A percentile compares a stretch with the other conserved stretches of the same genome.
Evolutionary conservation across 208 protist species (phyloP).

Genomic region (Strigomonas culicis): DNA sequence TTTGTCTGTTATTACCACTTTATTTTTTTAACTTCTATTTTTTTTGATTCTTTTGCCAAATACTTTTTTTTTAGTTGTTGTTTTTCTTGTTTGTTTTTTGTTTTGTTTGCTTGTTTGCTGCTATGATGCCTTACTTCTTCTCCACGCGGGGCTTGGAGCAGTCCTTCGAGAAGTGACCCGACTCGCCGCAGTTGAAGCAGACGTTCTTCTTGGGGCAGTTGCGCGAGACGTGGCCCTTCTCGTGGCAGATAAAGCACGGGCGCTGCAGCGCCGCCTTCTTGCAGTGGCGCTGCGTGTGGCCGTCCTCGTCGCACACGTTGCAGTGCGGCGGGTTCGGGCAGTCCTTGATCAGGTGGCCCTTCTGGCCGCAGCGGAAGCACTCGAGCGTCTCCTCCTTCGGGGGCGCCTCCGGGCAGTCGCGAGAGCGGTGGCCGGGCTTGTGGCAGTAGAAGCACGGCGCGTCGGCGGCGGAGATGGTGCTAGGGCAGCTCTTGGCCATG

Average conservation of each 20-base stretch:
- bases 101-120: no score
- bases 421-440: slow-evolving; percentile 77
- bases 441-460: slow-evolving; percentile 89
- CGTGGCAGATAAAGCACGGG: slow-evolving; percentile 69
- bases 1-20: neutral
- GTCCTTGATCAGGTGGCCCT: slow-evolving; percentile 78
- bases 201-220: slow-evolving; percentile 66
- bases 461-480: slow-evolving; percentile 45
- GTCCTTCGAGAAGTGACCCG: slow-evolving; percentile 30
- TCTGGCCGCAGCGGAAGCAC: slow-evolving; percentile 78
- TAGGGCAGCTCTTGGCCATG: slow-evolving; percentile 74
- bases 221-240: slow-evolving; percentile 71
- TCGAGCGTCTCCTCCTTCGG: slow-evolving; percentile 64
- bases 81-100: neutral
- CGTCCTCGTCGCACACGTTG: slow-evolving; percentile 76
- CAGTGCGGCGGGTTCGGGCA: slow-evolving; percentile 70
- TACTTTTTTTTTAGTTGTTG: slow-evolving; percentile 10
- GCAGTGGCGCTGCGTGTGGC: slow-evolving; percentile 81
- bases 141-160: slow-evolving; percentile 7
- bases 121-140: no score
- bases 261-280: slow-evolving; percentile 38
- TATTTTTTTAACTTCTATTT: slow-evolving; percentile 4
- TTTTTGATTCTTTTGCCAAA: slow-evolving; percentile 10
- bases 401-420: slow-evolving; percentile 79
- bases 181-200: slow-evolving; percentile 70